Base-by-base conservation (phyloP, 2,329 filamentous ascomycete genomes). In the Colletotrichum cuscutae region DNA sequence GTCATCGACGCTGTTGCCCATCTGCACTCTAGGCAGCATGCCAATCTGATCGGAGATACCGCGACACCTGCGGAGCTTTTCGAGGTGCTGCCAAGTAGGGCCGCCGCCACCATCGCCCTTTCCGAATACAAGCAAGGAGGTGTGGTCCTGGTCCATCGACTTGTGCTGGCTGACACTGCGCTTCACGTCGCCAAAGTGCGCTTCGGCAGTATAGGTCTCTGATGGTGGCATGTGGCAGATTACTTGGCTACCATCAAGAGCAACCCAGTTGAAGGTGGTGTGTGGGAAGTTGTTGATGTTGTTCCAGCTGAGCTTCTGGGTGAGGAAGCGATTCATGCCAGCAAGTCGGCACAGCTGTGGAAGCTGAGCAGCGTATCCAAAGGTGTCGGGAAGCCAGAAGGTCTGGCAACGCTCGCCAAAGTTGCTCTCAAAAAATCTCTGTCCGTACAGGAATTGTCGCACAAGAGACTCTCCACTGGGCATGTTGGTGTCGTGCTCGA, bases 231-330 rank as follows among this genome's bases (percentile, higher is more conserved):
- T 99, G 80, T 99, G 97, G 82, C 96, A 98, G 74, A 99, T 91
- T 76, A 99, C 97, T 80, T 98, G 97, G 79, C 94, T 97, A 71
- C 97, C 96, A 81, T 99, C 97, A 15, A 98, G 90, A 13, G 95
- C 91, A 37, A 99, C 95, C 97, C 97, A 99, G 83, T 98, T 98
- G 88, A 99, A 99, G 0, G 97, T 98, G 6, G 97, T 98, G 80
- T 98, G 97, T 0, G 97, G 97, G 84, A 98, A 99, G 80, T 94
- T 97, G 85, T 98, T 98, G 88, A 98, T 98, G 81, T 98, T 98
- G 86, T 98, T 98, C 97, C 97, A 99, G 86, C 96, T 98, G 72
- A 99, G 87, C 85, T 99, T 99, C 83, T 99, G 97, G 0, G 97
- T 99, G 79, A 99, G 93, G 86, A 99, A 99, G 42, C 96, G 91